Conservation (phyloP, 345 rosid genomes). For the Bretschneidera sinensis region DNA sequence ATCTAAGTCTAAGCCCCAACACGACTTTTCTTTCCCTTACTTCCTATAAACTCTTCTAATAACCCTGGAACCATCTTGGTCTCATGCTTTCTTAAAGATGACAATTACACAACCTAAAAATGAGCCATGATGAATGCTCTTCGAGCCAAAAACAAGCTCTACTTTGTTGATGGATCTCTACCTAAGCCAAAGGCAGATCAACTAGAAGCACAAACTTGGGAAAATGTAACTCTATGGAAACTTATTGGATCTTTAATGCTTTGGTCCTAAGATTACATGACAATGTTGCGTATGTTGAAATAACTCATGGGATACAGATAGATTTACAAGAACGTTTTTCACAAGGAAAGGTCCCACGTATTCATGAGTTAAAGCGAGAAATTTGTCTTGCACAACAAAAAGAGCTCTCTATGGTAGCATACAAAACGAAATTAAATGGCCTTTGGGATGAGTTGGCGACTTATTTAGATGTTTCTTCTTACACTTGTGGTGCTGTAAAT, state of each 20-base stretch:
- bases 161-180: too few relatives aligned
- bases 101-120: too few relatives aligned
- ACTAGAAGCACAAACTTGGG: background rate
- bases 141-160: too few relatives aligned
- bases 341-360: background rate
- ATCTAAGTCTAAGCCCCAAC: too few relatives aligned
- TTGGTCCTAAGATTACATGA: background rate
- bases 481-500: background rate
- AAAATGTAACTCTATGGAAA: background rate
- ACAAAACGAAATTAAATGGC: background rate
- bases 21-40: too few relatives aligned
- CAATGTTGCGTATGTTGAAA: background rate
- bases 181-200: too few relatives aligned
- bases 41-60: too few relatives aligned
- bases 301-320: background rate
- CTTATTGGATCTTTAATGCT: background rate
- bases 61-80: too few relatives aligned
- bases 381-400: background rate
- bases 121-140: too few relatives aligned
- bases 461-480: background rate
- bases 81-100: too few relatives aligned
- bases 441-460: background rate
- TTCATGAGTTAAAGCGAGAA: background rate
- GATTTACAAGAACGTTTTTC: background rate
- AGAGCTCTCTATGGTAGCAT: background rate